phyloP scores from a whole-genome alignment of 441 rosid genomes.

The Erodium trifolium region DNA sequence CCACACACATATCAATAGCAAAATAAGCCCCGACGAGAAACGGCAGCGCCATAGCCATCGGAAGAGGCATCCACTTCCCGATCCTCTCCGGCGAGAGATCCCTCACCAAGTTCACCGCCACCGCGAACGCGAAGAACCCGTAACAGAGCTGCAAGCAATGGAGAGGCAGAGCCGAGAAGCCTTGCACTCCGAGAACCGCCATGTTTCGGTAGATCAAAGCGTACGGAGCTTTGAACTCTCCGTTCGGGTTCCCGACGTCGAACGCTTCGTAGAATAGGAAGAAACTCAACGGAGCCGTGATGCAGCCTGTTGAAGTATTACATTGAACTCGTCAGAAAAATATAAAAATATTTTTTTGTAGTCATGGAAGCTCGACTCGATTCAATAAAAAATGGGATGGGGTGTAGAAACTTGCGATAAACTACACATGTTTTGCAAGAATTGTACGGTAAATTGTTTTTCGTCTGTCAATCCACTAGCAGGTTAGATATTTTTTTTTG shows the following conservation, averaged over 20 bases:
- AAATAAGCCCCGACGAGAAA: slow-evolving; percentile 84
- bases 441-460: no score
- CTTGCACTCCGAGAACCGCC: slow-evolving; percentile 87
- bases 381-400: no score
- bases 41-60: slow-evolving; percentile 97
- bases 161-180: slow-evolving; percentile 74
- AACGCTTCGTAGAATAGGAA: slow-evolving; percentile 80
- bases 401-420: no score
- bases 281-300: slow-evolving; percentile 77
- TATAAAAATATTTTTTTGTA: no score
- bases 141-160: slow-evolving; percentile 81
- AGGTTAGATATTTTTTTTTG: no score
- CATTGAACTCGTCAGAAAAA: no score
- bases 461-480: no score
- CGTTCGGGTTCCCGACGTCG: slow-evolving; percentile 73
- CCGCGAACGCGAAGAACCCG: slow-evolving; percentile 65
- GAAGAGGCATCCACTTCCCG: slow-evolving; percentile 72
- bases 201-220: slow-evolving; percentile 78
- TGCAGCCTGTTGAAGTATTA: slow-evolving; percentile 21
- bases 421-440: no score
- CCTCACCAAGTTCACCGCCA: slow-evolving; percentile 45
- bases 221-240: slow-evolving; percentile 88
- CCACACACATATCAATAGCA: slow-evolving; percentile 83
- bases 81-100: slow-evolving; percentile 39
- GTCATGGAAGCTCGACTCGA: no score